Conservation (phyloP, 148 eudicot species). For the Heliosperma pusillum region DNA sequence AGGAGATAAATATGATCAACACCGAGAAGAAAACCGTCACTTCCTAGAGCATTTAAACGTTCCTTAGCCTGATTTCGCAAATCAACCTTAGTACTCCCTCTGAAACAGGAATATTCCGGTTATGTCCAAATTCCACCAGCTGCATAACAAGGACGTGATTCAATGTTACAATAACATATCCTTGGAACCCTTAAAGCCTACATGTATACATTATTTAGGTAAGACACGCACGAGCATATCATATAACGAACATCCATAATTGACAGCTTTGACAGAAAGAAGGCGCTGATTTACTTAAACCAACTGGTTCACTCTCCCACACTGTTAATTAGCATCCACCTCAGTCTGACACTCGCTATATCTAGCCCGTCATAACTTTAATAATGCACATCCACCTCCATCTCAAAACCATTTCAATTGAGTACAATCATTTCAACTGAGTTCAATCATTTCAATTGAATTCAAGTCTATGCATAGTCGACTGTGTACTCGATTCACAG, state of each 20-base stretch:
- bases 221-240: not conserved
- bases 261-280: not conserved
- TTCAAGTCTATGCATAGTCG: not conserved
- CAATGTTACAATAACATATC: not conserved
- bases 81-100: slow-evolving; percentile 93
- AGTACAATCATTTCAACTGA: not conserved
- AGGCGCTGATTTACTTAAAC: not conserved
- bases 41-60: slow-evolving; percentile 95
- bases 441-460: not conserved
- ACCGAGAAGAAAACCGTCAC: slow-evolving; percentile 59
- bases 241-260: not conserved
- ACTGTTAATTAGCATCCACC: not conserved
- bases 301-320: not conserved
- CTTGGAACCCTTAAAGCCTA: not conserved
- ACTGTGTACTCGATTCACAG: no score
- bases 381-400: not conserved
- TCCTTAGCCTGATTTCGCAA: slow-evolving; percentile 98
- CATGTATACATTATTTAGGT: not conserved
- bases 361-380: no score
- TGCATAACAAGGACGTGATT: slow-evolving; percentile 30
- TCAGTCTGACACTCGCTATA: not conserved
- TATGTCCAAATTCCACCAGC: slow-evolving; percentile 97
- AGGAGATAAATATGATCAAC: not conserved
- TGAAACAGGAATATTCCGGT: slow-evolving; percentile 82
- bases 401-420: not conserved